Evolutionary conservation across 306 rosid species (phyloP).

Genomic region (Calophaca sinica): DNA sequence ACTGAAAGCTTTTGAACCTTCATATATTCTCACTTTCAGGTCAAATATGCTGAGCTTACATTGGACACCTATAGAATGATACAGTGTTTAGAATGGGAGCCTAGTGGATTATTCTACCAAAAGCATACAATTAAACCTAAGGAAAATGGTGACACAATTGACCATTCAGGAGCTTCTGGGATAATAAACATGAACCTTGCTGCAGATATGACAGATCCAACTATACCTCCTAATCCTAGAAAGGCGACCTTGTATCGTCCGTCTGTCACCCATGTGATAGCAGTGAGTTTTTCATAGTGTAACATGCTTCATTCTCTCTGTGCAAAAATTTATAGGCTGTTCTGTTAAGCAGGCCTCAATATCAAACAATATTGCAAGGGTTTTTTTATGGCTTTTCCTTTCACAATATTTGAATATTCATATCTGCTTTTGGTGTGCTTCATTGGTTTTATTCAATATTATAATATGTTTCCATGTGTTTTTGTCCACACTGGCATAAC

Average conservation of each 20-base stretch:
- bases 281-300: conserved; percentile 69
- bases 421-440: conserved; percentile 12
- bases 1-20: conserved; percentile 46
- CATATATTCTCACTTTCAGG: conserved; percentile 64
- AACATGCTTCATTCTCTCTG: conserved; percentile 10
- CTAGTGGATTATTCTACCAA: conserved; percentile 80
- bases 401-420: conserved; percentile 23
- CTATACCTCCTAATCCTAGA: conserved; percentile 85
- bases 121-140: conserved; percentile 64
- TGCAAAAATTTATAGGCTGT: conserved; percentile 29
- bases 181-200: conserved; percentile 84
- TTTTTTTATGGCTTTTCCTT: conserved; percentile 38
- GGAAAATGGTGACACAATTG: conserved; percentile 70
- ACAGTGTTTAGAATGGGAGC: conserved; percentile 99
- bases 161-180: conserved; percentile 92
- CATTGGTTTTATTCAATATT: conserved; percentile 13
- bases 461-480: conserved; percentile 29
- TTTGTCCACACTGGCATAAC: background rate
- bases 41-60: conserved; percentile 93
- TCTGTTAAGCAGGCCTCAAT: conserved; percentile 18
- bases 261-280: conserved; percentile 86
- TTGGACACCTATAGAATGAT: conserved; percentile 90
- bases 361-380: conserved; percentile 17
- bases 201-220: conserved; percentile 88
- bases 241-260: conserved; percentile 93